phyloP scores from a whole-genome alignment of 2,329 filamentous ascomycete genomes.

The Diaporthe vexans region DNA sequence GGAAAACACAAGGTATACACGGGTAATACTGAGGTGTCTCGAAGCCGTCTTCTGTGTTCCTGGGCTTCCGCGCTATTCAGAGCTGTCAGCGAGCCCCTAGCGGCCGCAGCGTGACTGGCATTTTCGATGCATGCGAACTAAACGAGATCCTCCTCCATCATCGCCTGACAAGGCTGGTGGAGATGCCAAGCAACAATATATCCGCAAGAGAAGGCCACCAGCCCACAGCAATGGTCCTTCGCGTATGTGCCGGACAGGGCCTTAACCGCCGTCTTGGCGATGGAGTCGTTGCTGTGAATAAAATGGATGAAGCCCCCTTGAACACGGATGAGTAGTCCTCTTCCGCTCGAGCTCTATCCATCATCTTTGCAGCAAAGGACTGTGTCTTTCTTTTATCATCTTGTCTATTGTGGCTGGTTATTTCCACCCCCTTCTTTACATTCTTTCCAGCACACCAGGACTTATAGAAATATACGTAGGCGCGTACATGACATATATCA shows the following conservation, averaged over 20 bases:
- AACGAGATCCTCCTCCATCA: neutral
- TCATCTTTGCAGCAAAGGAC: slow-evolving; percentile 2
- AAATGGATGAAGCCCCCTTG: slow-evolving; percentile 1
- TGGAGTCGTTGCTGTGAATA: slow-evolving; percentile 19
- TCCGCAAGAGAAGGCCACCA: neutral
- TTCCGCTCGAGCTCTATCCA: neutral
- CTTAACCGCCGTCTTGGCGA: slow-evolving; percentile 10
- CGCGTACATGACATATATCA: neutral
- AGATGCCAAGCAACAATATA: slow-evolving; percentile 23
- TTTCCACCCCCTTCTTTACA: neutral
- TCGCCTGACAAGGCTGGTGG: slow-evolving; percentile 1
- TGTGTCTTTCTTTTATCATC: slow-evolving; percentile 1
- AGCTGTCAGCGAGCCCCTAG: neutral
- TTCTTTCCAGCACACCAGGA: neutral
- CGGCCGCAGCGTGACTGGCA: neutral
- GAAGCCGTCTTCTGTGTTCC: neutral
- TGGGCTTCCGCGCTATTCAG: neutral
- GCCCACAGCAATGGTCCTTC: slow-evolving; percentile 10
- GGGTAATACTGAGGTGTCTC: neutral
- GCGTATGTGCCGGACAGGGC: neutral
- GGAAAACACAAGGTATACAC: neutral
- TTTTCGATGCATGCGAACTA: neutral
- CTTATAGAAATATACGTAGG: neutral
- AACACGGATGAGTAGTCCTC: too few species aligned
- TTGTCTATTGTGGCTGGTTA: neutral